Percentiles rank a stretch among this genome's conserved stretches.
phyloP scores from a whole-genome alignment of 2,329 filamentous ascomycete species.

The Talaromyces albobiverticillius region DNA sequence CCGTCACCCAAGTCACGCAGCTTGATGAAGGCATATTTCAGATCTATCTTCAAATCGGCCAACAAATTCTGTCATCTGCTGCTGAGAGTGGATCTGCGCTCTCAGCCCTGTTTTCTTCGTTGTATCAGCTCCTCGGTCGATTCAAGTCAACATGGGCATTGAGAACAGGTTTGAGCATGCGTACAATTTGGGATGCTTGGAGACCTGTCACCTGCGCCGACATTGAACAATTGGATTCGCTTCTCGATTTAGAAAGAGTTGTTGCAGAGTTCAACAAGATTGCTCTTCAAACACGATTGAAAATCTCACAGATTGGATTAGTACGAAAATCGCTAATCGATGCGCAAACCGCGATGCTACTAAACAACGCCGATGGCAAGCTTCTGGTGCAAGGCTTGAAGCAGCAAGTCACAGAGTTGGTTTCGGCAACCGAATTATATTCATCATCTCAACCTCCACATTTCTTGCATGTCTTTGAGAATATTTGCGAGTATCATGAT shows the following conservation, averaged over 20 bases:
- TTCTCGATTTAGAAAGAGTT: constrained; percentile 35
- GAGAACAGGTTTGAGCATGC: constrained; percentile 75
- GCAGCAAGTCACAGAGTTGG: constrained; percentile 35
- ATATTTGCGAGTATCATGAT: constrained; percentile 46
- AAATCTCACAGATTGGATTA: constrained; percentile 33
- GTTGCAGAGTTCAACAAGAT: constrained; percentile 36
- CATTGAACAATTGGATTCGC: constrained; percentile 29
- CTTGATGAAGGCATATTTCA: constrained; percentile 56
- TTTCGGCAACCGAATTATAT: constrained; percentile 28
- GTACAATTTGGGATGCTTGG: constrained; percentile 70
- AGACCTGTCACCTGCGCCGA: constrained; percentile 56
- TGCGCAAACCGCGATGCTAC: constrained; percentile 35
- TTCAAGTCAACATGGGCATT: constrained; percentile 72
- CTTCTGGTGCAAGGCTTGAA: constrained; percentile 35
- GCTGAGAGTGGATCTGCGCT: constrained; percentile 24
- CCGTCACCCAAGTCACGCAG: constrained; percentile 36
- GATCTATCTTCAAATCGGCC: constrained; percentile 49
- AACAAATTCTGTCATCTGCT: constrained; percentile 32
- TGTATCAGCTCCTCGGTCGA: constrained; percentile 41
- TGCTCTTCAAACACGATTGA: constrained; percentile 34
- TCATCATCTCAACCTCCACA: constrained; percentile 36
- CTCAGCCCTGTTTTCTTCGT: constrained; percentile 25
- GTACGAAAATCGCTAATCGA: constrained; percentile 38
- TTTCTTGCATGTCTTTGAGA: constrained; percentile 47
- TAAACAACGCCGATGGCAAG: constrained; percentile 35